These are phyloP conservation scores for Torulaspora indica DNA, from an alignment of 805 yeast species.

Conservation along the genomic window DNA sequence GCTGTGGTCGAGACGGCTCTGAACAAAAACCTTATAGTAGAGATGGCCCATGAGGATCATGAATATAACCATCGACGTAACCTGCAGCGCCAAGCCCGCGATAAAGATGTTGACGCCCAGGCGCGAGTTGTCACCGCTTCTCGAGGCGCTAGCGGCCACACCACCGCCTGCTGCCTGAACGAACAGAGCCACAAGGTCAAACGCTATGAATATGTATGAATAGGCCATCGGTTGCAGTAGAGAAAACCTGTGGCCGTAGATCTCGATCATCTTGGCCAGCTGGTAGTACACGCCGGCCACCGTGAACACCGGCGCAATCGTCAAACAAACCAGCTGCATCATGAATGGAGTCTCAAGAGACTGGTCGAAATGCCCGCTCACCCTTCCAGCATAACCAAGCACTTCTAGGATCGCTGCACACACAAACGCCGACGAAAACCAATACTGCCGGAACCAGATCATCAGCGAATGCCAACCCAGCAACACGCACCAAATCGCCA, in stretches of 20 bases:
- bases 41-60: constrained; percentile 47
- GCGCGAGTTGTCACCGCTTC: constrained; percentile 12
- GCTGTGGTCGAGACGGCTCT: constrained; percentile 26
- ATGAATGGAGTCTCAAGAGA: constrained; percentile 42
- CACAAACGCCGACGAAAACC: constrained; percentile 58
- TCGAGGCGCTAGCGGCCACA: constrained; percentile 48
- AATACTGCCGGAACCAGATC: constrained; percentile 49
- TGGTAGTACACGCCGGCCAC: constrained; percentile 80
- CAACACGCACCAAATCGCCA: constrained; percentile 50
- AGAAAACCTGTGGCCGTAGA: constrained; percentile 56
- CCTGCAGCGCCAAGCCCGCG: constrained; percentile 76
- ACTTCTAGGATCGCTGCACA: constrained; percentile 59
- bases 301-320: constrained; percentile 76
- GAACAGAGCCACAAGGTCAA: constrained; percentile 60
- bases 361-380: constrained; percentile 41
- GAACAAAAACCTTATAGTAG: constrained; percentile 38
- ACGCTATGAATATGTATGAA: constrained; percentile 57
- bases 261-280: constrained; percentile 59
- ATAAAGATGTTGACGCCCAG: constrained; percentile 49
- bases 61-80: constrained; percentile 61
- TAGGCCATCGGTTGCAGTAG: constrained; percentile 34
- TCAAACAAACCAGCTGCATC: constrained; percentile 62
- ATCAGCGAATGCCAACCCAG: constrained; percentile 44
- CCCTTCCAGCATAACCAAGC: constrained; percentile 63
- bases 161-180: constrained; percentile 80